These are phyloP conservation scores for Nakazawaea wickerhamii DNA, from an alignment of 805 yeast genomes.

Conservation along the genomic window DNA sequence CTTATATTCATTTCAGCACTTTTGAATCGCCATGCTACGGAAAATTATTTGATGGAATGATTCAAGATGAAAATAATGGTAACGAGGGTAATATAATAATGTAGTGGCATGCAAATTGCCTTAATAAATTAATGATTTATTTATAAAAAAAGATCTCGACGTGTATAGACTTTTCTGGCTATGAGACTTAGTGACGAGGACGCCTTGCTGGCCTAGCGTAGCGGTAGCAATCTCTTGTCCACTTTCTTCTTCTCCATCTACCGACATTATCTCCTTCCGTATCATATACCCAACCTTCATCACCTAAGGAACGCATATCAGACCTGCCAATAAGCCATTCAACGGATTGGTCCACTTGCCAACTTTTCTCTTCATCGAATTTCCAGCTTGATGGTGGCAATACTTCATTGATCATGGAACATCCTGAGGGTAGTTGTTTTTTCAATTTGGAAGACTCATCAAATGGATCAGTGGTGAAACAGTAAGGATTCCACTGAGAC, in stretches of 20 bases:
- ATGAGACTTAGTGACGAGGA: conserved; percentile 21
- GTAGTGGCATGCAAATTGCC: neutral
- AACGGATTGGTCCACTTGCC: conserved; percentile 55
- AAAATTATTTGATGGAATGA: conserved; percentile 47
- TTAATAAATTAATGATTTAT: neutral
- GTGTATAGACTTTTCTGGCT: too few relatives aligned
- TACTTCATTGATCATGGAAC: conserved; percentile 46
- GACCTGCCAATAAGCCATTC: conserved; percentile 49
- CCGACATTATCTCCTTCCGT: conserved; percentile 13
- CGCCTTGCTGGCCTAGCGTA: conserved; percentile 34
- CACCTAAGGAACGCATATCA: conserved; percentile 25
- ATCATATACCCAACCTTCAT: conserved; percentile 51
- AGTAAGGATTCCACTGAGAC: conserved; percentile 54
- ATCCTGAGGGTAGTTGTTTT: conserved; percentile 59
- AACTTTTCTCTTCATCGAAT: conserved; percentile 51
- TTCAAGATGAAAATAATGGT: conserved; percentile 20
- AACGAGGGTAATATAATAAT: neutral
- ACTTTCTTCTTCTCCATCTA: conserved; percentile 51
- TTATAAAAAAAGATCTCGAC: neutral
- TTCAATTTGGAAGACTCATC: conserved; percentile 42
- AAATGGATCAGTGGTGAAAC: conserved; percentile 53
- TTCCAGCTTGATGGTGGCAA: conserved; percentile 66
- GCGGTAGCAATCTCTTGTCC: conserved; percentile 47
- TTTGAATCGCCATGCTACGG: conserved; percentile 39
- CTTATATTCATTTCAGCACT: conserved; percentile 49